Conservation (phyloP, 306 rosid species). For the Ochetophila trinervis region DNA sequence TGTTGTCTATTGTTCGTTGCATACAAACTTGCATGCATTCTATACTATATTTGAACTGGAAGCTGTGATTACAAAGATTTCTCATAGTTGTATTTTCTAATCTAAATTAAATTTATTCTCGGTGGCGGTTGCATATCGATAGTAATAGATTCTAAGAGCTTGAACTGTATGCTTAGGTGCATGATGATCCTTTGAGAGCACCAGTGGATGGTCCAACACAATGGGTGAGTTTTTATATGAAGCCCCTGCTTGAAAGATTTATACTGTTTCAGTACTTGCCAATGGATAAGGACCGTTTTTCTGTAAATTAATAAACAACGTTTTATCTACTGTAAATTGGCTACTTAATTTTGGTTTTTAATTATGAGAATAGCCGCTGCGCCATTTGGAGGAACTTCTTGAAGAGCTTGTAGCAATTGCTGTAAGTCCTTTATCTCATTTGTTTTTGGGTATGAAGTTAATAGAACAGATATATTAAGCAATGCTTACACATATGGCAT, state of each 20-base stretch:
- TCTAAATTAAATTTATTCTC: too few species aligned
- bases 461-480: too few species aligned
- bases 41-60: background rate
- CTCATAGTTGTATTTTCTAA: background rate
- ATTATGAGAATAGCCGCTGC: slow-evolving; percentile 63
- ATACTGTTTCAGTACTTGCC: slow-evolving; percentile 11
- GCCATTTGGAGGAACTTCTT: slow-evolving; percentile 85
- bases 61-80: background rate
- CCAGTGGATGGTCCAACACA: slow-evolving; percentile 99
- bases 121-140: background rate
- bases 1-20: background rate
- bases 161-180: slow-evolving; percentile 57
- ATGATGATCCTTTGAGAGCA: slow-evolving; percentile 87
- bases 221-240: slow-evolving; percentile 60
- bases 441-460: too few species aligned
- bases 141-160: slow-evolving; percentile 16
- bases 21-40: background rate
- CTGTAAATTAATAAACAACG: background rate
- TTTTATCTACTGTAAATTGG: slow-evolving; percentile 1
- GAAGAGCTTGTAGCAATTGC: slow-evolving; percentile 93
- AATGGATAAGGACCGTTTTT: too few species aligned
- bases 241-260: background rate
- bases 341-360: slow-evolving; percentile 9
- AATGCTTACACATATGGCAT: too few species aligned
- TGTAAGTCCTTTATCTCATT: slow-evolving; percentile 44